Base-by-base conservation (phyloP, 108 stramenopile species). In the Hondaea fermentalgiana region DNA sequence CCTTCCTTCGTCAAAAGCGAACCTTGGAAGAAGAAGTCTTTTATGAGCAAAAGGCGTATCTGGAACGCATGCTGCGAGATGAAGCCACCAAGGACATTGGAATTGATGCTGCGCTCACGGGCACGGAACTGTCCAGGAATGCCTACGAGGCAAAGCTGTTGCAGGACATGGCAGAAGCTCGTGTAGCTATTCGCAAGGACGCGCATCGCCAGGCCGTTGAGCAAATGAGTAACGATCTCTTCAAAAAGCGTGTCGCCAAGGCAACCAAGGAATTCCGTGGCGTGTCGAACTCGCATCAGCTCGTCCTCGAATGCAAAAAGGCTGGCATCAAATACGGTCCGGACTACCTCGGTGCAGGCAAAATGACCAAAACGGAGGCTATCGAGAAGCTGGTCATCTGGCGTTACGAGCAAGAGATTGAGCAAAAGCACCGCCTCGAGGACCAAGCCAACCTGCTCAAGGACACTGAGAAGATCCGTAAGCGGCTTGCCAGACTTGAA, bases 31-130 rank as follows among this genome's bases (percentile, higher is more conserved):
- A 83, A 35, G 49, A 83, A 23, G 49, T 53, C 12, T 53, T 53
- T 35, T 47, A n/a, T 12, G 76, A 83, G 51, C 76, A 83, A 53
- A 83, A 83, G 76, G 76, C 45, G 49, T 83, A 83, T 45, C 76
- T 83, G n/a, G 76, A 83, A 23, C 76, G 76, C 51, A 53, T 83
- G 76, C 76, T 83, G n/a, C 76, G 76, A 8, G 51, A 53, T 17
- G 76, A 83, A 83, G 76, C 49, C 19, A 83, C 25, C 25, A 47
- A 53, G 3, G 76, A 83, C 76, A 83, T 83, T 3, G 51, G 51
- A 14, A 53, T 83, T 0, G 76, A 83, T 12, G 76, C 76, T 6
- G 76, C 76, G 44, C n/a, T 83, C 6, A 53, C n/a, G 44, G 76
- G 76, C 6, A 53, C 45, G 16, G 76, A 83, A 16, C 51, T 83